Evolutionary conservation across 2,329 filamentous ascomycete genomes (phyloP), one percentile per base, ranked within the genome.

Genomic region (Fusarium kyushuense): DNA sequence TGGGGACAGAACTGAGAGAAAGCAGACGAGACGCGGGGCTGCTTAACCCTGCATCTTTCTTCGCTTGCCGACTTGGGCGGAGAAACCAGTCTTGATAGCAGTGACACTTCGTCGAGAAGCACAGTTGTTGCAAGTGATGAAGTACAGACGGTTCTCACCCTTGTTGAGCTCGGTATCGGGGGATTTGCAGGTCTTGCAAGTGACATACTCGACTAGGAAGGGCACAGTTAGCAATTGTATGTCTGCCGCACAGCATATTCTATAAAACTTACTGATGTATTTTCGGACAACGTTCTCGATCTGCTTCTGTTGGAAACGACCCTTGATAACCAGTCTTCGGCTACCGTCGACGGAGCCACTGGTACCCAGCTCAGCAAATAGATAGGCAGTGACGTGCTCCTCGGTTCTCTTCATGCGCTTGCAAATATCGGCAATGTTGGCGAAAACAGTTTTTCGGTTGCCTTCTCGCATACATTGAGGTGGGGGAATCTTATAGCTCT

Each of bases 61-160:
- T 88, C 96, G 92, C 92, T 97, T 97, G 81, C 96, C 96, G 81
- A 99, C 92, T 84, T 98, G 96, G 81, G 96, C 96, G 77, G 94
- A 96, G 94, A 99, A 99, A 94, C 96, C 96, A 66, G 94, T 97
- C 90, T 99, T 99, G 91, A 99, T 99, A 73, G 96, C 94, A 64
- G 93, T 93, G 79, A 98, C 95, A 77, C 90, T 94, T 79, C 94
- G 91, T 82, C 95, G 87, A 53, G 89, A 92, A 69, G 90, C 90
- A 76, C 91, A 93, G 61, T 90, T 91, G 79, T 82, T 97, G 89
- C 95, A 97, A 63, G 94, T 97, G 78, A 99, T 94, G 86, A 98
- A 99, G 86, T 97, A 97, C 70, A 99, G 87, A 84, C 96, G 92
- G 87, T 98, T 99, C 84, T 99, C 96, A 82, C 95, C 96, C 87